Conservation (phyloP, 2,329 filamentous ascomycete genomes). For the Lasiodiplodia hormozganensis region DNA sequence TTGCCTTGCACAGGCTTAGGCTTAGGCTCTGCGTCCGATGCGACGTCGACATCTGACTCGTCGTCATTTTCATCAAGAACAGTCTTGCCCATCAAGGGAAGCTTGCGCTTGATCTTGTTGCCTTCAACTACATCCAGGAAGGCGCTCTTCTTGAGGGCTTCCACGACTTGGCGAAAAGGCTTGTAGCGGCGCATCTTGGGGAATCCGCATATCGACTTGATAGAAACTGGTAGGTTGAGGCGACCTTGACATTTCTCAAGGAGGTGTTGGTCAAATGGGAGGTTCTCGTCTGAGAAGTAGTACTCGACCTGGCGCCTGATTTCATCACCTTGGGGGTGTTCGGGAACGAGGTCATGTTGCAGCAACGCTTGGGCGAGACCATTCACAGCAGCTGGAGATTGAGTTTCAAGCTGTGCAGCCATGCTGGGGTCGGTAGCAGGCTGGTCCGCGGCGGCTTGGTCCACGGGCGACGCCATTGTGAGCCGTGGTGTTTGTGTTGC, state of each 20-base stretch:
- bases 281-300: constrained; percentile 59
- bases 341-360: constrained; percentile 2
- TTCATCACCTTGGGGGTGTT: constrained; percentile 33
- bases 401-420: background rate
- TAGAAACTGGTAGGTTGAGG: constrained; percentile 51
- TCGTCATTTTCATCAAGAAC: constrained; percentile 36
- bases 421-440: background rate
- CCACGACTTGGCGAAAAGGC: constrained; percentile 46
- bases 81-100: constrained; percentile 45
- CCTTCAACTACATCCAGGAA: constrained; percentile 51
- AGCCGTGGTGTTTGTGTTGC: background rate
- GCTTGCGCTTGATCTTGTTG: constrained; percentile 52
- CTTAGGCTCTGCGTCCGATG: background rate
- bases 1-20: constrained; percentile 28
- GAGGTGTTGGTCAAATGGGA: constrained; percentile 51
- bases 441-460: background rate
- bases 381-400: background rate
- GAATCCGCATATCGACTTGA: constrained; percentile 54
- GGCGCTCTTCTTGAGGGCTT: constrained; percentile 50
- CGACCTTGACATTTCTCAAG: constrained; percentile 49
- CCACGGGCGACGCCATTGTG: background rate
- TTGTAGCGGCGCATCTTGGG: constrained; percentile 55
- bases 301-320: constrained; percentile 52
- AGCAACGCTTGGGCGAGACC: background rate
- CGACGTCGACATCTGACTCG: constrained; percentile 31